Evolutionary conservation across 306 rosid species (phyloP), one percentile per base, ranked within the genome.

Genomic region (Acacia melanoxylon): DNA sequence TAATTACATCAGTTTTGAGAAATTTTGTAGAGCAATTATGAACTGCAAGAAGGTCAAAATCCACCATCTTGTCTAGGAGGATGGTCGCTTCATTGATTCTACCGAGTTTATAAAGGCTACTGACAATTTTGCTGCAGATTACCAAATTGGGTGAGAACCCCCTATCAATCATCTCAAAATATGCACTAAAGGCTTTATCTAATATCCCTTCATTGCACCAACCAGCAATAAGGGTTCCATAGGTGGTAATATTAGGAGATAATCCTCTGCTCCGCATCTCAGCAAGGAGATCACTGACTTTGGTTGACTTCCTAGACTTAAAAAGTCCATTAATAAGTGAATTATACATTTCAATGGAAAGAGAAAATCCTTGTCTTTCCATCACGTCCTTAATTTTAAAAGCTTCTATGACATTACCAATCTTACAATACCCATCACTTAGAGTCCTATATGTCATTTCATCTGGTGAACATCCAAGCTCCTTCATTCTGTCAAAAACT

Each of bases 261-360:
- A 93, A 68, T 76, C 89, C 91, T 83, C 89, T 86, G 49, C 78
- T 82, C 77, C 84, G 88, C 93, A 93, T 90, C 94, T 93, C 95
- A 68, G 74, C 84, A 66, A 90, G 91, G 69, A 93, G 87, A 78
- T 73, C 82, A 29, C 52, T 82, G 77, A 90, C 89, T 78, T 44
- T 78, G 68, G 82, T 80, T 70, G 83, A 78, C 82, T 86, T 87
- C 81, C 86, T 81, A 42, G 87, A 80, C 89, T 81, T 91, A 76
- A 93, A 95, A 74, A 83, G 84, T 59, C 98, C 98, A 75, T 56
- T 42, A 77, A 93, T 86, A 73, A 95, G 90, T 77, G 97, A 95
- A 88, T 95, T 95, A 81, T 90, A 95, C 92, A 93, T 89, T 91
- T 87, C 94, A 45, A 86, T 87, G 81, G 97, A 89, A 77, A 91